Conservation (phyloP, 2,329 filamentous ascomycete genomes). For the Aspergillus unguis region DNA sequence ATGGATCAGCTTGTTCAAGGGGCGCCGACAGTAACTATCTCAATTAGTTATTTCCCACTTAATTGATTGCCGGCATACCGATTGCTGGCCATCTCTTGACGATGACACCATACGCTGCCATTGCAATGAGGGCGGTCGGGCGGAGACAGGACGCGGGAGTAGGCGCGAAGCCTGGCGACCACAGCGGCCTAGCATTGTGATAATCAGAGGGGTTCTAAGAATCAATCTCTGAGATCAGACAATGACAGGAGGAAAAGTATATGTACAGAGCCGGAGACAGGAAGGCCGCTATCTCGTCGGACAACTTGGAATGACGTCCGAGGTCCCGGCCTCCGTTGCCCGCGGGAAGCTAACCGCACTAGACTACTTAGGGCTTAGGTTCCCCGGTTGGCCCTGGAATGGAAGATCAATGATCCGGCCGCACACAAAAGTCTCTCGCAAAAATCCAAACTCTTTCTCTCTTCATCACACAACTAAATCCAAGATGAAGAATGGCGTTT, state of each 20-base stretch:
- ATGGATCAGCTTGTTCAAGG: slow-evolving; percentile 79
- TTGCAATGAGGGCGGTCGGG: slow-evolving; percentile 25
- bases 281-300: slow-evolving; percentile 20
- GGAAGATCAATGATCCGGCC: slow-evolving; percentile 12
- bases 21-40: slow-evolving; percentile 71
- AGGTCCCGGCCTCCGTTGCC: slow-evolving; percentile 27
- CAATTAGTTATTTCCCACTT: not conserved
- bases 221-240: slow-evolving; percentile 8
- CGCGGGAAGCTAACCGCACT: slow-evolving; percentile 34
- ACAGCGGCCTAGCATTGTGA: slow-evolving; percentile 34
- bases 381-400: slow-evolving; percentile 15
- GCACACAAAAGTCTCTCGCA: slow-evolving; percentile 1
- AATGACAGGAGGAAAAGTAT: slow-evolving; percentile 13
- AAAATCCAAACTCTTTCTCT: slow-evolving; percentile 11
- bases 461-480: slow-evolving; percentile 42
- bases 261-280: slow-evolving; percentile 21
- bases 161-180: slow-evolving; percentile 32
- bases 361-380: slow-evolving; percentile 19
- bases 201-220: slow-evolving; percentile 26
- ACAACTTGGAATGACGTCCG: slow-evolving; percentile 10
- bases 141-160: slow-evolving; percentile 28
- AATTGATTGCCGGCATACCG: slow-evolving; percentile 23
- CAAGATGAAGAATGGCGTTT: slow-evolving; percentile 40
- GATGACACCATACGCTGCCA: slow-evolving; percentile 38
- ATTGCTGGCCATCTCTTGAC: slow-evolving; percentile 42